These are phyloP conservation scores for Penicillium simplicissimum DNA, from an alignment of 495 filamentous ascomycete species.

Conservation along the genomic window DNA sequence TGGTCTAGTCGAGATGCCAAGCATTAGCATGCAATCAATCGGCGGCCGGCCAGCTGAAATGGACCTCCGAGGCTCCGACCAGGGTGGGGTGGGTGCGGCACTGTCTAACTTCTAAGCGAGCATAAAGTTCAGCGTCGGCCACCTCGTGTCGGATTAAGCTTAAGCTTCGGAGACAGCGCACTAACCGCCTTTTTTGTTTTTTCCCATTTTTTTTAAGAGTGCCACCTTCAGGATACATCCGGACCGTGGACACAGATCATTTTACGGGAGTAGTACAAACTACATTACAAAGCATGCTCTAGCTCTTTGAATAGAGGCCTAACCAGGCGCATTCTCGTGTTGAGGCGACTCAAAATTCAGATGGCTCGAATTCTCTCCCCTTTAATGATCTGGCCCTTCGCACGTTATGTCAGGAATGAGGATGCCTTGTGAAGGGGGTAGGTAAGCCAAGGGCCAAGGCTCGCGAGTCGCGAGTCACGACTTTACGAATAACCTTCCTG, in stretches of 20 bases:
- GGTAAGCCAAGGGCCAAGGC: conserved; percentile 15
- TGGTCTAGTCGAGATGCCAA: conserved; percentile 22
- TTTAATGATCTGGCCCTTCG: neutral
- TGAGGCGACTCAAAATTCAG: neutral
- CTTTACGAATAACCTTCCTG: conserved; percentile 25
- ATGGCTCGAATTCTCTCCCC: neutral
- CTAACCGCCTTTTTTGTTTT: conserved; percentile 36
- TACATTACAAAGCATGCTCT: neutral
- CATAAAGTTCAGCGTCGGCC: conserved; percentile 42
- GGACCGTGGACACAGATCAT: conserved; percentile 27
- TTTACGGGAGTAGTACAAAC: conserved; percentile 4
- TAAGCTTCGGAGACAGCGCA: conserved; percentile 48
- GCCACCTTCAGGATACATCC: too few relatives aligned
- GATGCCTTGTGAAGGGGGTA: conserved; percentile 27
- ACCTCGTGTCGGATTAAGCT: conserved; percentile 58
- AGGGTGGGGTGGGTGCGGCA: conserved; percentile 17
- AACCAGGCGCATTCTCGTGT: conserved; percentile 14
- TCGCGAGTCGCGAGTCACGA: neutral
- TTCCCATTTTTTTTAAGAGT: neutral
- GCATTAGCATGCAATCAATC: conserved; percentile 8
- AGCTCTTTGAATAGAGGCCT: neutral
- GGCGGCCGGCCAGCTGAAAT: conserved; percentile 8
- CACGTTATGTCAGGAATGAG: conserved; percentile 24
- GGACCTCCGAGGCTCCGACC: too few relatives aligned
- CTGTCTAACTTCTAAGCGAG: conserved; percentile 47